These are phyloP conservation scores for Lithohypha guttulata DNA, from an alignment of 2,329 filamentous ascomycete species.

Conservation along the genomic window DNA sequence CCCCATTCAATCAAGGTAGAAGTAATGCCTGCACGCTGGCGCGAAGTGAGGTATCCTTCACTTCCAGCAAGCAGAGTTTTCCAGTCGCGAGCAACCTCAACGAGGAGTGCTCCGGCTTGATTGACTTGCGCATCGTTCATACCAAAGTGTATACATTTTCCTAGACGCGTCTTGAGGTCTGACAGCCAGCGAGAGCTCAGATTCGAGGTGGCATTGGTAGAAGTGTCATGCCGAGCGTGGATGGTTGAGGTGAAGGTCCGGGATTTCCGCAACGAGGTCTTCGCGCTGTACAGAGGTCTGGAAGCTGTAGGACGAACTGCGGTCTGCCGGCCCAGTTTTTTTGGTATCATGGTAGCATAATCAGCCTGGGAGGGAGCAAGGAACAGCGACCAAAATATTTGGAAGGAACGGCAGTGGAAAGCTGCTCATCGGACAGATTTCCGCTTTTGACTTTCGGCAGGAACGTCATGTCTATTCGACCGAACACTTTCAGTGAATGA, in stretches of 20 bases:
- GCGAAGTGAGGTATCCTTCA: slow-evolving; percentile 61
- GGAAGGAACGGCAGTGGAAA: too few species aligned
- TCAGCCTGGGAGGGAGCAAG: too few species aligned
- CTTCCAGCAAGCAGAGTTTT: slow-evolving; percentile 59
- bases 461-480: too few species aligned
- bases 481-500: too few species aligned
- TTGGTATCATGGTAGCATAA: slow-evolving; percentile 1
- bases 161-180: slow-evolving; percentile 55
- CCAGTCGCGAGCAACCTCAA: slow-evolving; percentile 56
- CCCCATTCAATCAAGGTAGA: slow-evolving; percentile 67
- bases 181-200: slow-evolving; percentile 57
- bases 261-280: not conserved
- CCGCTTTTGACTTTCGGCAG: too few species aligned
- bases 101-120: slow-evolving; percentile 49
- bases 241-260: not conserved
- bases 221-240: not conserved
- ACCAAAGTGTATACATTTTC: slow-evolving; percentile 66
- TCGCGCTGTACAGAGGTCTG: not conserved
- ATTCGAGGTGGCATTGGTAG: not conserved
- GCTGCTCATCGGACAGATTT: too few species aligned
- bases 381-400: too few species aligned
- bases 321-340: not conserved
- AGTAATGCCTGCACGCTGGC: slow-evolving; percentile 51
- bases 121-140: slow-evolving; percentile 47
- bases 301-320: not conserved